Conservation (phyloP, 2,329 filamentous ascomycete genomes). For the Lithohypha guttulata region DNA sequence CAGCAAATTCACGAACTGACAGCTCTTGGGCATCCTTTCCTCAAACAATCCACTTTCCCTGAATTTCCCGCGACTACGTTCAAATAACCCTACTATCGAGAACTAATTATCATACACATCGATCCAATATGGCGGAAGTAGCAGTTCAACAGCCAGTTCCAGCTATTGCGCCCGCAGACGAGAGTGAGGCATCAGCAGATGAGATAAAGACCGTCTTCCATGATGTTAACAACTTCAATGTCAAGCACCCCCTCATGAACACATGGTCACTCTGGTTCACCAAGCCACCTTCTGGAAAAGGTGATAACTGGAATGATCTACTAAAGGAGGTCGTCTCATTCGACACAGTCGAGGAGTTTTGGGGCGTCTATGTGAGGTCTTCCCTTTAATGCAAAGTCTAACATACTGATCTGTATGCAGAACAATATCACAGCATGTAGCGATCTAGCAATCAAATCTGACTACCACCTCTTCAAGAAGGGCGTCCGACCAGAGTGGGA, state of each 20-base stretch:
- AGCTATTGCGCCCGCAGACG: conserved; percentile 33
- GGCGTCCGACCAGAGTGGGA: conserved; percentile 98
- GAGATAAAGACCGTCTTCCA: conserved; percentile 89
- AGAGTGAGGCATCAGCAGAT: conserved; percentile 44
- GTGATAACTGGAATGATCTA: conserved; percentile 97
- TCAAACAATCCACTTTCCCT: too few relatives aligned
- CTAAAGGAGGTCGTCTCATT: conserved; percentile 98
- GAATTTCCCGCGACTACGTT: too few relatives aligned
- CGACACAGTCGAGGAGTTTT: conserved; percentile 97
- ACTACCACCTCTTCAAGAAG: conserved; percentile 98
- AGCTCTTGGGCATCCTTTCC: too few relatives aligned
- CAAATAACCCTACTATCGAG: too few relatives aligned
- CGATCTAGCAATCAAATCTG: conserved; percentile 91
- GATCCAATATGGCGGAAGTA: conserved; percentile 21
- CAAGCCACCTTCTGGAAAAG: conserved; percentile 41
- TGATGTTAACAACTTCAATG: conserved; percentile 97
- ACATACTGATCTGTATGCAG: conserved; percentile 37
- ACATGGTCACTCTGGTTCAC: conserved; percentile 83
- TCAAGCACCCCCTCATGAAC: conserved; percentile 96
- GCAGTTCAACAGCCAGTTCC: conserved; percentile 18
- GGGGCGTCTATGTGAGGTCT: conserved; percentile 87
- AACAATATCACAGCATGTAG: conserved; percentile 98
- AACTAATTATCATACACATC: neutral
- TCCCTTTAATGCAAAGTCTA: neutral
- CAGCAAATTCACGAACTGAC: too few relatives aligned